A percentile compares a stretch with the other conserved stretches of the same genome.
These are phyloP conservation scores for Dianthus caryophyllus DNA, from an alignment of 148 eudicot genomes.

Conservation along the genomic window DNA sequence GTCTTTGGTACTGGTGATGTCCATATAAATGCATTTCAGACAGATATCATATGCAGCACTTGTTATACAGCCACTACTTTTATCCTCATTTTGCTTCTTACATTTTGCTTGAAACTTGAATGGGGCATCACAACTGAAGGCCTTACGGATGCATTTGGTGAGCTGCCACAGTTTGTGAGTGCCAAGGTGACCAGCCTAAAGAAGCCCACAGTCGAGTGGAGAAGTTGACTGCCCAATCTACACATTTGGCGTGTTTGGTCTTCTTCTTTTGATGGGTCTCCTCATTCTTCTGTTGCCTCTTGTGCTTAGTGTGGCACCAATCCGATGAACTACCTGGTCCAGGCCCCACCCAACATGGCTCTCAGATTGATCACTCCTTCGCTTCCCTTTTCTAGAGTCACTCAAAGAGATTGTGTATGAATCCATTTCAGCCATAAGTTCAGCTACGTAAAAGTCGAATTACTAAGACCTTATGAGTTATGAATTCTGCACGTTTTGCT, in stretches of 20 bases:
- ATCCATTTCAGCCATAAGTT: slow-evolving; percentile 1
- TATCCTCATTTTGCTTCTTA: no score
- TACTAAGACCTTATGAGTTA: background rate
- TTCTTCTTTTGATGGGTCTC: slow-evolving; percentile 73
- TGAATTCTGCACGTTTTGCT: background rate
- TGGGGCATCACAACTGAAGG: no score
- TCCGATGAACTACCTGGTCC: slow-evolving; percentile 80
- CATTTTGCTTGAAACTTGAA: no score
- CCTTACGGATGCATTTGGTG: no score
- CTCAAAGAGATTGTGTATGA: slow-evolving; percentile 90
- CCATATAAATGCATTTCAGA: slow-evolving; percentile 84
- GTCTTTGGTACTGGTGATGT: slow-evolving; percentile 56
- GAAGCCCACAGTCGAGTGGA: no score
- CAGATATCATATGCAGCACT: slow-evolving; percentile 85
- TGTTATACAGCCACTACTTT: slow-evolving; percentile 92
- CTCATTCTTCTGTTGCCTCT: slow-evolving; percentile 72
- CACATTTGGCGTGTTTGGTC: slow-evolving; percentile 95
- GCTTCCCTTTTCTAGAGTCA: slow-evolving; percentile 94
- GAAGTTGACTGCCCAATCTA: slow-evolving; percentile 81
- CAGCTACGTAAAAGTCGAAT: background rate
- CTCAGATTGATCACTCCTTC: slow-evolving; percentile 95
- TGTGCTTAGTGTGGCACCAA: slow-evolving; percentile 94
- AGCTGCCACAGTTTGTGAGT: no score
- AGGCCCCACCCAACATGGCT: slow-evolving; percentile 84
- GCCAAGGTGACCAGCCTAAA: no score